Conservation (phyloP, 2,329 filamentous ascomycete species). For the Penicillium sp. region DNA sequence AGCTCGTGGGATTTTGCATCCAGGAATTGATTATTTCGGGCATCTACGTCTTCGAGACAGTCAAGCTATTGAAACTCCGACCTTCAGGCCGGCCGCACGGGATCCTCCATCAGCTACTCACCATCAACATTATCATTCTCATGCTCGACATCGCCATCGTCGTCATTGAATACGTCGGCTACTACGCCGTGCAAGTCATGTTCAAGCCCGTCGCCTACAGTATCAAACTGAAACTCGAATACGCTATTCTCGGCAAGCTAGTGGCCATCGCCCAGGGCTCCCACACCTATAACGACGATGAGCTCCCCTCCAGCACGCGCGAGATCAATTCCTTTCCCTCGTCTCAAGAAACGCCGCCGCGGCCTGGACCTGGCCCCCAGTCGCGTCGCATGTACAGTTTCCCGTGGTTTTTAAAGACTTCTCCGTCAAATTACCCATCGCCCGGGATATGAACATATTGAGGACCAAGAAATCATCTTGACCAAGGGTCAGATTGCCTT, state of each 20-base stretch:
- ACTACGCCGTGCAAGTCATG: slow-evolving; percentile 43
- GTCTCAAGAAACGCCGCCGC: slow-evolving; percentile 1
- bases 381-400: slow-evolving; percentile 10
- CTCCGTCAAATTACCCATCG: slow-evolving; percentile 7
- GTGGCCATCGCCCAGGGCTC: slow-evolving; percentile 30
- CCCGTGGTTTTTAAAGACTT: slow-evolving; percentile 17
- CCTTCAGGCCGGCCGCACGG: slow-evolving; percentile 21
- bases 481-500: neutral
- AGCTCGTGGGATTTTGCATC: slow-evolving; percentile 56
- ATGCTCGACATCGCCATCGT: slow-evolving; percentile 49
- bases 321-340: slow-evolving; percentile 17
- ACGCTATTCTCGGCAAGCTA: slow-evolving; percentile 54
- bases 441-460: neutral
- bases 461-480: too few relatives aligned
- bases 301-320: slow-evolving; percentile 15
- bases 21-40: slow-evolving; percentile 56
- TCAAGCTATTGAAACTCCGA: slow-evolving; percentile 31
- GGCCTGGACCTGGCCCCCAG: neutral
- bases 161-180: slow-evolving; percentile 42
- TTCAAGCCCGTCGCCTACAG: slow-evolving; percentile 44
- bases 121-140: slow-evolving; percentile 52
- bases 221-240: slow-evolving; percentile 56
- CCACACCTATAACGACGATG: slow-evolving; percentile 4
- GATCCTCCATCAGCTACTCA: slow-evolving; percentile 50
- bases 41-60: slow-evolving; percentile 54